Base-by-base conservation (phyloP, 2,329 filamentous ascomycete species). In the Whalleya microplaca region DNA sequence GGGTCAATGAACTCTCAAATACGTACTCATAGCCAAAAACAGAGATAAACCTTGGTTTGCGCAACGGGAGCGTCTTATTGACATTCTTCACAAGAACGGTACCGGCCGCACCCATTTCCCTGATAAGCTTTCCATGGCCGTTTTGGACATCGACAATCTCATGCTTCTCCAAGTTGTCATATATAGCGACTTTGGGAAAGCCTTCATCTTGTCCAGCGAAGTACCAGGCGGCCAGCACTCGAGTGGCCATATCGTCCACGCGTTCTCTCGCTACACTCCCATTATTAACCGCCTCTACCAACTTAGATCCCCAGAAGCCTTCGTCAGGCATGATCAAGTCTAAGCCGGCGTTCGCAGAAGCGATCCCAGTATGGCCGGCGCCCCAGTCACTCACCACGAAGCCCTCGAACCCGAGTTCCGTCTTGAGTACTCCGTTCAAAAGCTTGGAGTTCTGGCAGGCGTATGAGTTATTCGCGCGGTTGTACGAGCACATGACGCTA, bases 161-260 rank as follows among this genome's bases (percentile, higher is more conserved):
- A 27, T 27, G 23, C 23, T 27, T 27, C 23, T 27, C 23, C 23
- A 27, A 27, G 58, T 79, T 68, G 70, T 76, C 78, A 64, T 72
- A 79, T 53, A 85, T 91, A 1, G 89, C 91, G n/a, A 83, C 82
- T 44, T 90, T 84, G 41, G 91, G 76, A 20, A 86, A 74, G 3
- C 87, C 88, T 53, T 89, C 78, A 69, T 94, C 89, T 69, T 96
- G 89, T 2, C 90, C 88, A 44, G 93, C 76, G 70, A 93, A 89
- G 69, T 95, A 96, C 90, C 91, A 96, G 0, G 92, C 81, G 0
- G 92, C 92, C 1, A 96, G 88, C 58, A 96, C 83, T 12, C 92
- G 85, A 1, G 90, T 90, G 0, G 85, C 89, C 89, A 96, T 96
- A 68, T 97, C 92, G 64, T 96, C 89, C 21, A 96, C 73, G 9